Evolutionary conservation across 179 eudicot species (phyloP).

Genomic region (Heliamphora pulchella): DNA sequence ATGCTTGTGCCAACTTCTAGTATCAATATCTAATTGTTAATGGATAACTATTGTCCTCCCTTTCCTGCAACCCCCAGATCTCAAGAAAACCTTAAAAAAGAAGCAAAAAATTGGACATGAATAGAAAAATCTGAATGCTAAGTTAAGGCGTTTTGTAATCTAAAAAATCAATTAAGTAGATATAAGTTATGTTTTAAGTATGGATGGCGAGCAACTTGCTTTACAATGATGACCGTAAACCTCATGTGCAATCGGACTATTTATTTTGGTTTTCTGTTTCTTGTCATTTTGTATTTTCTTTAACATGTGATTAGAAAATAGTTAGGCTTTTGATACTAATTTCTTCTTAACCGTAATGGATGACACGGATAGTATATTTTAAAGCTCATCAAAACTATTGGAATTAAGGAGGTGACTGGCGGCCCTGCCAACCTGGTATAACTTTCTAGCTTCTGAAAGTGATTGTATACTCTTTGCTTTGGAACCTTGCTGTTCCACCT

Average conservation of each 20-base stretch:
- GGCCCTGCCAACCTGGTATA: too few relatives aligned
- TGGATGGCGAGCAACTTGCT: not conserved
- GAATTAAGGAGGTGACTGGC: not conserved
- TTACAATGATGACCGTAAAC: too few relatives aligned
- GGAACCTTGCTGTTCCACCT: too few relatives aligned
- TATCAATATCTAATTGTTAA: too few relatives aligned
- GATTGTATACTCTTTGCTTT: too few relatives aligned
- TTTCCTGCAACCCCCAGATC: not conserved
- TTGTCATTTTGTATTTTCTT: not conserved
- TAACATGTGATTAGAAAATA: not conserved
- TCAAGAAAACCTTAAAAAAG: not conserved
- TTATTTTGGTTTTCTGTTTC: not conserved
- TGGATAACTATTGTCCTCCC: too few relatives aligned
- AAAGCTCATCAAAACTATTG: not conserved
- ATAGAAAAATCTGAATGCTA: not conserved
- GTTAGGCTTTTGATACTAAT: not conserved
- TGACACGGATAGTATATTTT: not conserved
- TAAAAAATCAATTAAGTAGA: not conserved
- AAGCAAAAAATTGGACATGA: not conserved
- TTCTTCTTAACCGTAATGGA: not conserved
- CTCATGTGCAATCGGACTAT: not conserved
- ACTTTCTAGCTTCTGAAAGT: too few relatives aligned
- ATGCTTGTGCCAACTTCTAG: too few relatives aligned
- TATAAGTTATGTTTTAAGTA: not conserved
- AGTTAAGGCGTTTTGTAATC: not conserved